Conservation (phyloP, 2,329 filamentous ascomycete species). For the Neofusicoccum sp. region DNA sequence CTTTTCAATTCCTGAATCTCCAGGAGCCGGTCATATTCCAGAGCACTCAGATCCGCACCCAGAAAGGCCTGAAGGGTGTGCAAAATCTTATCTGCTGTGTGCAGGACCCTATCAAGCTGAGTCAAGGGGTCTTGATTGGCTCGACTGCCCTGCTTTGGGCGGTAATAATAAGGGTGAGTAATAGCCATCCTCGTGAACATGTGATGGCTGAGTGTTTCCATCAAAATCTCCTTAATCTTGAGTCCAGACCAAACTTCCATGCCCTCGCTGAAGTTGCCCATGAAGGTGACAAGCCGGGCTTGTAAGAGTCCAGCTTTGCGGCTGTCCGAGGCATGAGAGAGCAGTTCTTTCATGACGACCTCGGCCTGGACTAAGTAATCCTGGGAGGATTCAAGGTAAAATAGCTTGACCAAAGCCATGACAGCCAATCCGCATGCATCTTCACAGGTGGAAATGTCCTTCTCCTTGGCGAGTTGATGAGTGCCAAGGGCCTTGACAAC, state of each 20-base stretch:
- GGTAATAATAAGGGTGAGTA: slow-evolving; percentile 7
- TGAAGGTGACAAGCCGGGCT: neutral
- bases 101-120: neutral
- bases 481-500: neutral
- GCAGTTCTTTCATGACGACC: slow-evolving; percentile 1
- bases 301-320: slow-evolving; percentile 13
- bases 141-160: neutral
- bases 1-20: slow-evolving; percentile 17
- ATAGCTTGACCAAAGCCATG: slow-evolving; percentile 12
- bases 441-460: slow-evolving; percentile 4
- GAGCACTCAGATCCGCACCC: slow-evolving; percentile 11
- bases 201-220: slow-evolving; percentile 16
- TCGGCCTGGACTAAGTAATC: slow-evolving; percentile 11
- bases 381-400: slow-evolving; percentile 3
- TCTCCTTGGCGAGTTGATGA: neutral
- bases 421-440: slow-evolving; percentile 8
- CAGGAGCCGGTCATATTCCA: slow-evolving; percentile 15
- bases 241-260: neutral
- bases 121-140: slow-evolving; percentile 2
- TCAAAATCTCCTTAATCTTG: slow-evolving; percentile 13
- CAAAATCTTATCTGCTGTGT: neutral
- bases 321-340: slow-evolving; percentile 2
- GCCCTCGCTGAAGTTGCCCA: slow-evolving; percentile 6
- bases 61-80: slow-evolving; percentile 6
- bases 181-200: slow-evolving; percentile 14